A percentile compares a stretch with the other conserved stretches of the same genome.
These are phyloP conservation scores for Termitomyces heimii DNA, from an alignment of 768 basidiomycete species.

Conservation along the genomic window DNA sequence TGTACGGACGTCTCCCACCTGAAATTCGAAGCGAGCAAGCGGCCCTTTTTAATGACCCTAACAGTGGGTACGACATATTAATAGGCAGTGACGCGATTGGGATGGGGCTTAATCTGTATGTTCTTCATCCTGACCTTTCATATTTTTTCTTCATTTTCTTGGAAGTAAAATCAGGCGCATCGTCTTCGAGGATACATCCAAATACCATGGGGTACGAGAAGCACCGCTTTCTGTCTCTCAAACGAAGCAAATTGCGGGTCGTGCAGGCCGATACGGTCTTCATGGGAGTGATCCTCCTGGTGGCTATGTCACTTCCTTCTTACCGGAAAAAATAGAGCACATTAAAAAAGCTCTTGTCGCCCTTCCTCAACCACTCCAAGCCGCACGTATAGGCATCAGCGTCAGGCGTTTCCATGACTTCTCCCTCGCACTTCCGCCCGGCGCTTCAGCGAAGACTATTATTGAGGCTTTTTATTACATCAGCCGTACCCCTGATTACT, in stretches of 20 bases:
- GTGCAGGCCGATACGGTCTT: conserved; percentile 86
- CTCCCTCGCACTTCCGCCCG: conserved; percentile 35
- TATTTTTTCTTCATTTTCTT: neutral
- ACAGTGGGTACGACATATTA: conserved; percentile 82
- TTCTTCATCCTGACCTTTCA: conserved; percentile 5
- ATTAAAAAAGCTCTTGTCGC: conserved; percentile 50
- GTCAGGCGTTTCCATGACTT: conserved; percentile 13
- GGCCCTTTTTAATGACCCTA: conserved; percentile 79
- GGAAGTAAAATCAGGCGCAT: conserved; percentile 75
- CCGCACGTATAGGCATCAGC: conserved; percentile 40
- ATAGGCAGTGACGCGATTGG: conserved; percentile 95
- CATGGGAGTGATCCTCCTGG: conserved; percentile 39
- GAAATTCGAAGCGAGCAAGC: conserved; percentile 93
- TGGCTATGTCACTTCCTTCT: conserved; percentile 74
- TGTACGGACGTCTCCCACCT: conserved; percentile 88
- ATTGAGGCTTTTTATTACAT: conserved; percentile 45
- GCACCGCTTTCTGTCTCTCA: conserved; percentile 60
- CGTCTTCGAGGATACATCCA: conserved; percentile 40
- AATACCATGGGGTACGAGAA: conserved; percentile 49
- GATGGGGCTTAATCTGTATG: conserved; percentile 96
- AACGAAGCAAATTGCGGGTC: conserved; percentile 91
- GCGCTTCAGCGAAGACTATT: conserved; percentile 33
- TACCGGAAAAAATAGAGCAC: conserved; percentile 51
- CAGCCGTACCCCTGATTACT: conserved; percentile 35
- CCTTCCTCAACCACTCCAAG: conserved; percentile 42